These are phyloP conservation scores for Ophiostoma ulmi DNA, from an alignment of 2,329 filamentous ascomycete species.

Conservation along the genomic window DNA sequence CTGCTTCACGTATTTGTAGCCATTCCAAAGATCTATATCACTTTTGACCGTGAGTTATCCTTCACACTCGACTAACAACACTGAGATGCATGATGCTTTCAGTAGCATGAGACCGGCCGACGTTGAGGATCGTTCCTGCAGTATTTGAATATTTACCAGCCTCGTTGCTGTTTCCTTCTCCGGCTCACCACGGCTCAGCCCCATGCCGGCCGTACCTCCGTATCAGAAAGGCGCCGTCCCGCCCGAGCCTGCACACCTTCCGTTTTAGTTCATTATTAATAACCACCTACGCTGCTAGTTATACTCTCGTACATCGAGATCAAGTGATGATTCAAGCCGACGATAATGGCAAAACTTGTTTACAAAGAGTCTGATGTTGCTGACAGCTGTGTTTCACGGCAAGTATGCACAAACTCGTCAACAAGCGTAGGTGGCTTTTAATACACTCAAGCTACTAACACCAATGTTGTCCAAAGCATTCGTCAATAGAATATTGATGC, in stretches of 20 bases:
- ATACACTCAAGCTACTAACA: not conserved
- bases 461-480: not conserved
- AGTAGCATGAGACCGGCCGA: not conserved
- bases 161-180: not conserved
- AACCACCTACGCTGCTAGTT: not conserved
- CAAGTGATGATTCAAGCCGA: not conserved
- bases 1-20: not conserved
- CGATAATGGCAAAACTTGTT: not conserved
- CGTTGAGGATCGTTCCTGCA: constrained; percentile 3
- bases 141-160: not conserved
- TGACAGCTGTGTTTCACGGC: not conserved
- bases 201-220: not conserved
- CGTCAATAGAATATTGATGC: not conserved
- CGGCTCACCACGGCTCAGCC: not conserved
- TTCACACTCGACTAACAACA: not conserved
- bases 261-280: not conserved
- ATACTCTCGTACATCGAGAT: not conserved
- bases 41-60: not conserved
- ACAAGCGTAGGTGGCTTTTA: too few species aligned
- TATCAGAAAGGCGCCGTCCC: not conserved
- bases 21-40: not conserved
- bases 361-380: not conserved
- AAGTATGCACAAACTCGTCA: not conserved
- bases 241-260: not conserved
- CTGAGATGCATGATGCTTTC: not conserved